Conservation (phyloP, 2,329 filamentous ascomycete species). For the Orbilia blumenaviensis region DNA sequence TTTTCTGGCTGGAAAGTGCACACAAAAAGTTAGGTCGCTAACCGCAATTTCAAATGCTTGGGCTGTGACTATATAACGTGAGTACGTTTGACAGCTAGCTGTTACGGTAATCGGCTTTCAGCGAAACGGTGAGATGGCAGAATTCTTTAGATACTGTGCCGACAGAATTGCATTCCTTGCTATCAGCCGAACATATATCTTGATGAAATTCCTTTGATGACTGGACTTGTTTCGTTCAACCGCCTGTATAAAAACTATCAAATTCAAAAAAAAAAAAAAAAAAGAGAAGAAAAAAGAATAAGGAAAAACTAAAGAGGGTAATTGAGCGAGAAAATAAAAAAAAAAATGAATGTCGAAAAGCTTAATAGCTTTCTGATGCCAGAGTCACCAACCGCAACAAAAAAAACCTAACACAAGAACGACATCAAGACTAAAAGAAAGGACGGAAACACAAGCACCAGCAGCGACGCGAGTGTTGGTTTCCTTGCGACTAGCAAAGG, state of each 20-base stretch:
- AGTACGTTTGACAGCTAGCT: constrained; percentile 38
- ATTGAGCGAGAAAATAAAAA: constrained; percentile 41
- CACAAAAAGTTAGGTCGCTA: neutral
- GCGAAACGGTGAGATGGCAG: constrained; percentile 23
- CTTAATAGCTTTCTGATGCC: constrained; percentile 5
- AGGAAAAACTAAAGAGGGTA: constrained; percentile 25
- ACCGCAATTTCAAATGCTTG: neutral
- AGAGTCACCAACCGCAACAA: neutral
- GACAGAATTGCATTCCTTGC: constrained; percentile 43
- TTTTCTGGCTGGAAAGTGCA: constrained; percentile 31
- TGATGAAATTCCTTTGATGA: constrained; percentile 18
- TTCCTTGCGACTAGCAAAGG: constrained; percentile 19
- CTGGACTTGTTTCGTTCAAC: too few species aligned
- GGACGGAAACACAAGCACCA: constrained; percentile 52
- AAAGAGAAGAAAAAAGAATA: constrained; percentile 4
- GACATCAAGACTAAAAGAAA: constrained; percentile 39
- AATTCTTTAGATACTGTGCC: constrained; percentile 41
- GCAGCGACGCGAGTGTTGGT: constrained; percentile 35
- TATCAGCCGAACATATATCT: constrained; percentile 29
- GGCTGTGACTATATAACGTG: constrained; percentile 36
- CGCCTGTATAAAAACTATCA: neutral
- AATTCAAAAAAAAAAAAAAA: neutral
- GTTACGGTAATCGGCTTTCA: constrained; percentile 31
- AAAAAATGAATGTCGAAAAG: constrained; percentile 30
- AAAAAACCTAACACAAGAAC: constrained; percentile 19